Evolutionary conservation across 2,329 filamentous ascomycete genomes (phyloP), one percentile per base, ranked within the genome.

Genomic region (Fonsecaea pedrosoi): DNA sequence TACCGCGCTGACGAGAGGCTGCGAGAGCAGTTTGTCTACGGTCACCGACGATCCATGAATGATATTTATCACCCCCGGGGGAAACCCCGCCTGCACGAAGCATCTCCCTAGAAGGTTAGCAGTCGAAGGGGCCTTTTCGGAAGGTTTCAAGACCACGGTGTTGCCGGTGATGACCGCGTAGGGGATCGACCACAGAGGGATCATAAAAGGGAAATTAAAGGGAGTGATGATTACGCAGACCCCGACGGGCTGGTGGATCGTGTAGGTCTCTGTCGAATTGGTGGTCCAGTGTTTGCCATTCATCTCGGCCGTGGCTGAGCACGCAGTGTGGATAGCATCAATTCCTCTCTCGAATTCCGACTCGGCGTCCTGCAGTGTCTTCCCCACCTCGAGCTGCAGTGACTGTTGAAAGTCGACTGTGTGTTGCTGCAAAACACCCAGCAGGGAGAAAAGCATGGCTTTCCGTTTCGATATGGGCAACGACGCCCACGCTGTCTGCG

Each of bases 221-320:
- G 89, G 89, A 1, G 90, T 88, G 18, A 92, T 78, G 0, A 88
- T 88, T 0, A 84, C 89, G 0, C 85, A 83, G 12, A 90, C 88
- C 60, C 89, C 89, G 64, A 91, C 83, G 0, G 89, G 89, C 76
- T 91, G 89, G 79, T 93, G 93, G 70, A 92, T 84, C 0, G 88
- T 90, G 67, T 93, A 85, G 4, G 89, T 55, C 34, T 64, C 65
- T n/a, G 65, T 60, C 40, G 65, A 35, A 12, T 54, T 37, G 42
- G 38, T 64, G 61, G 53, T 35, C 61, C 30, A 38, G 40, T 64
- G 54, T 9, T 38, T 58, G 12, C 74, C 74, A 8, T 69, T 68
- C 71, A 75, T 74, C 42, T 75, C 72, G 32, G 69, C 67, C 0
- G 69, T 69, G 38, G 73, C 69, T 8, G 72, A 72, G 57, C 74